These are phyloP conservation scores for Lagerstroemia speciosa DNA, from an alignment of 345 rosid species.

Conservation along the genomic window DNA sequence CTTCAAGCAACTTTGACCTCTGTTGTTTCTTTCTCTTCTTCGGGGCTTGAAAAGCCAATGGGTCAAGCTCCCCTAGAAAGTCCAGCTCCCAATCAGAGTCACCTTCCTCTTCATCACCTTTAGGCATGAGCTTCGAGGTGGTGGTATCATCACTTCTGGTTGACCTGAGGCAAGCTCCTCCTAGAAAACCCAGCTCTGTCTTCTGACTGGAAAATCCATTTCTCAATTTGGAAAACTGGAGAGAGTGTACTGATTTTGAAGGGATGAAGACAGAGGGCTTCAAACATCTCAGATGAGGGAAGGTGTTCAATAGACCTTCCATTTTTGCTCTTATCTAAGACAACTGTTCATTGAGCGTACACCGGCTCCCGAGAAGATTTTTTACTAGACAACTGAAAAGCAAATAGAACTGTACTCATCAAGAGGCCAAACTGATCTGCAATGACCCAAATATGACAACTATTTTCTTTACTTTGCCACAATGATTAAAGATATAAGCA, in stretches of 20 bases:
- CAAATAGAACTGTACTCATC: neutral
- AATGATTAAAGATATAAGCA: neutral
- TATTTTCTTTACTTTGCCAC: neutral
- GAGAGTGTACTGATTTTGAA: conserved; percentile 11
- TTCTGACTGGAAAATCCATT: conserved; percentile 12
- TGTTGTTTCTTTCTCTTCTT: conserved; percentile 49
- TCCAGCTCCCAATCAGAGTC: conserved; percentile 56
- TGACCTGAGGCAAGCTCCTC: conserved; percentile 14
- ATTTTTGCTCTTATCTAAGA: conserved; percentile 13
- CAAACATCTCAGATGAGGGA: conserved; percentile 22
- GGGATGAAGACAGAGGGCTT: conserved; percentile 27
- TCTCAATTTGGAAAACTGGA: conserved; percentile 21
- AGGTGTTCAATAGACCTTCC: conserved; percentile 32
- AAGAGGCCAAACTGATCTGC: neutral
- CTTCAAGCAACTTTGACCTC: conserved; percentile 36
- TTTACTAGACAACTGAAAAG: neutral
- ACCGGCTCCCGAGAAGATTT: neutral
- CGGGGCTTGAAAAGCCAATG: conserved; percentile 47
- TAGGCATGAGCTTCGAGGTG: conserved; percentile 9
- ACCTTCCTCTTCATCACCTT: conserved; percentile 14
- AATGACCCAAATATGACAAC: neutral
- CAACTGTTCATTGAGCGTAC: neutral
- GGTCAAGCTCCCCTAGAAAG: conserved; percentile 65
- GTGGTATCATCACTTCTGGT: conserved; percentile 12
- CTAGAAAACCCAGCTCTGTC: conserved; percentile 14